Percentiles rank a stretch among this genome's conserved stretches.
phyloP scores from a whole-genome alignment of 495 filamentous ascomycete species.

The Penicillium chermesinum region DNA sequence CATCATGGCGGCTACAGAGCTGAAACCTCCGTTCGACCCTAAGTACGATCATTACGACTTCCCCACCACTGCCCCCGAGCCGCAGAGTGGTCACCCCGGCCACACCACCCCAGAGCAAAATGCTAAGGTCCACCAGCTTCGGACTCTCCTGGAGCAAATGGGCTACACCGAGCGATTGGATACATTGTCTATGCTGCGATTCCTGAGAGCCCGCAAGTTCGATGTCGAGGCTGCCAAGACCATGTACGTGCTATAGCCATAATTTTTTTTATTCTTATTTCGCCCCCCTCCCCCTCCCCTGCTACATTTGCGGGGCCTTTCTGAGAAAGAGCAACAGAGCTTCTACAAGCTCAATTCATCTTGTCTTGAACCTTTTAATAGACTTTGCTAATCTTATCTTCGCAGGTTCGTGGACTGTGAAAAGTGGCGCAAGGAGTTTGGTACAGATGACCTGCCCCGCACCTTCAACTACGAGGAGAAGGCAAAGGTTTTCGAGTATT shows the following conservation, averaged over 20 bases:
- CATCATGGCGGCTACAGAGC: conserved; percentile 38
- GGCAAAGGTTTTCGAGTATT: conserved; percentile 80
- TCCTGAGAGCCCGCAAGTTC: conserved; percentile 92
- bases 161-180: conserved; percentile 84
- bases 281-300: neutral
- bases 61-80: conserved; percentile 68
- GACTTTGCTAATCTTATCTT: conserved; percentile 1
- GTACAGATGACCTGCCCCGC: conserved; percentile 76
- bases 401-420: conserved; percentile 84
- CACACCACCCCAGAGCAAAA: conserved; percentile 84
- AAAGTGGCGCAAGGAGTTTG: conserved; percentile 82
- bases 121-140: conserved; percentile 81
- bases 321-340: no score
- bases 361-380: neutral
- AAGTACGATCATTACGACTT: conserved; percentile 97
- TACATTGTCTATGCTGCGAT: conserved; percentile 84
- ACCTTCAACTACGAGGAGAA: conserved; percentile 90
- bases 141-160: conserved; percentile 73
- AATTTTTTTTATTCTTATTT: neutral
- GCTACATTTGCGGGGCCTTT: no score
- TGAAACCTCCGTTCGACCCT: conserved; percentile 59
- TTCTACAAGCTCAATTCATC: neutral
- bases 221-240: conserved; percentile 76
- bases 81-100: conserved; percentile 76
- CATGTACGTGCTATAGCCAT: conserved; percentile 55